Evolutionary conservation across 2,329 filamentous ascomycete genomes (phyloP).

Genomic region (Sporothrix pseudoabietina): DNA sequence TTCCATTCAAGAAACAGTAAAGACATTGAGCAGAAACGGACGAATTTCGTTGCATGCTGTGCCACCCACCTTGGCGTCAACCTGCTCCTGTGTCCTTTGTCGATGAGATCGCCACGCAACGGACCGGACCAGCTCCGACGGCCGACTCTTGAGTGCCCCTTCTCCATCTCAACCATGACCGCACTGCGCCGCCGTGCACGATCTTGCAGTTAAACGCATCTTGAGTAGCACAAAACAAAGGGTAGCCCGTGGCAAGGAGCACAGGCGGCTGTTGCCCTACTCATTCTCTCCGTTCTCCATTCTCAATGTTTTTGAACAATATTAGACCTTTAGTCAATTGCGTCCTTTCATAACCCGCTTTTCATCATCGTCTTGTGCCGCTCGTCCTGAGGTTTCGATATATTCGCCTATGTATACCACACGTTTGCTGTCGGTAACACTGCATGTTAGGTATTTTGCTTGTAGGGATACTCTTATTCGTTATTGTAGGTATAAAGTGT

Average conservation of each 20-base stretch:
- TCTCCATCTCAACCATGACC: neutral
- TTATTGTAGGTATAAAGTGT: neutral
- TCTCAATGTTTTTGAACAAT: neutral
- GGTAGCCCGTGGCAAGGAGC: neutral
- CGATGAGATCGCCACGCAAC: neutral
- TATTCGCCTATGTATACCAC: neutral
- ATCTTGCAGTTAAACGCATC: neutral
- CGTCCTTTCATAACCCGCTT: neutral
- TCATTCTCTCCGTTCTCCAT: neutral
- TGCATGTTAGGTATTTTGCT: too few relatives aligned
- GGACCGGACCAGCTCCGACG: neutral
- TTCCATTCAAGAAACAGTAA: neutral
- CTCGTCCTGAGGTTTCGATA: neutral
- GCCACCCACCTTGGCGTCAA: neutral
- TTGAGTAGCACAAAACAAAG: neutral
- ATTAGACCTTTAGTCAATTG: too few relatives aligned
- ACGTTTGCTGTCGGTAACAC: neutral
- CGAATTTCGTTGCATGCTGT: neutral
- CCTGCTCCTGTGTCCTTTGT: too few relatives aligned
- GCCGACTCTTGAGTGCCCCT: neutral
- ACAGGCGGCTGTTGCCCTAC: neutral
- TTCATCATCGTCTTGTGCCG: neutral
- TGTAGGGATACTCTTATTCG: too few relatives aligned
- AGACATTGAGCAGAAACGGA: neutral
- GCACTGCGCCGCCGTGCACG: neutral